Base-by-base conservation (phyloP, 202 grass and related monocot genomes). In the Eragrostis tef region DNA sequence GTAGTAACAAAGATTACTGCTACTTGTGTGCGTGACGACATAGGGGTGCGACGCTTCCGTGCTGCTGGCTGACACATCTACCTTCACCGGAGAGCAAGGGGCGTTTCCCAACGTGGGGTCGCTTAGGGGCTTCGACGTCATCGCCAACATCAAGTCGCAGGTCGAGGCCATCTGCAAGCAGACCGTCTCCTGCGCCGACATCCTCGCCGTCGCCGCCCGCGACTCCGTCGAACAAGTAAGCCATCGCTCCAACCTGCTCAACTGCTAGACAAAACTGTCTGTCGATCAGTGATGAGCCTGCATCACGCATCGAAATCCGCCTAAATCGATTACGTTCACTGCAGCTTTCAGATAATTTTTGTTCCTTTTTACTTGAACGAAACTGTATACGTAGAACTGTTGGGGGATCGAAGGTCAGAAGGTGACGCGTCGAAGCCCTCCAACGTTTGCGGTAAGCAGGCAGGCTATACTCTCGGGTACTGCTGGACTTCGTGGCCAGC, bases 41-140 rank as follows among this genome's bases (percentile, higher is more conserved):
- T 49, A 97, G 93, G 93, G 93, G 1, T 97, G 93, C 21, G 93
- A 97, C 39, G 90, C 58, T 5, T 97, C 93, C 2, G 84, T 97
- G 27, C 60, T 97, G 70, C 75, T 97, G 14, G 75, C 75, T 0
- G 94, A 87, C 84, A 84, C 56, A 6, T 17, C 88, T 5, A 78
- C 49, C 50, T 91, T 94, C 86, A 89, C 72, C 2, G 86, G 88
- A 8, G 90, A 97, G 88, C 86, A 93, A 54, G 66, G 47, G 0
- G 90, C 90, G 1, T 0, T 19, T 2, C 86, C 84, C 5, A 97
- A 97, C 88, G 29, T 5, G 4, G 7, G 39, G 3, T 97, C 88
- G 4, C 63, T 93, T 3, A 87, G 93, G 36, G 93, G 93, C 22
- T 89, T 93, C 63, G 60, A 42, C 1, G 84, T 97, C 72, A 75